Conservation (phyloP, 257 asterid species). For the Solanum pimpinellifolium region DNA sequence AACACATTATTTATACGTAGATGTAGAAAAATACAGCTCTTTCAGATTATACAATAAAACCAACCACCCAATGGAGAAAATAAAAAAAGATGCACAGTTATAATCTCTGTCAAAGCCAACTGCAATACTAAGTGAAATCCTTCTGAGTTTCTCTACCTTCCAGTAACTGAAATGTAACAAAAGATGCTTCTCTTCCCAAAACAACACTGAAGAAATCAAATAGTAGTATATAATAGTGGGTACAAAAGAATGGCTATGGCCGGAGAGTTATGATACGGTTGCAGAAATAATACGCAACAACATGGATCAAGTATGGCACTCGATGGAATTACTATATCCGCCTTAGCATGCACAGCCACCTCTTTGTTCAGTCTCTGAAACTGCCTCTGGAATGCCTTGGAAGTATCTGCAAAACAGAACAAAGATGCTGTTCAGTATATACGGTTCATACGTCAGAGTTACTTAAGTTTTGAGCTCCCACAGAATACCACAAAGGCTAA, state of each 20-base stretch:
- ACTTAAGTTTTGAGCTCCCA: neutral
- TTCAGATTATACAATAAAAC: neutral
- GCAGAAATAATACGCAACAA: neutral
- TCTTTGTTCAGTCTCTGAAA: slow-evolving; percentile 69
- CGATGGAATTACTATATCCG: neutral
- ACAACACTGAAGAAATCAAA: neutral
- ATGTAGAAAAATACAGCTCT: neutral
- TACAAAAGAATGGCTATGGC: slow-evolving; percentile 23
- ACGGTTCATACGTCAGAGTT: neutral
- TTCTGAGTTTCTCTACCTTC: neutral
- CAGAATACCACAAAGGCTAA: neutral
- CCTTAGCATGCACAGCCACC: slow-evolving; percentile 90
- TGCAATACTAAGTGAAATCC: neutral
- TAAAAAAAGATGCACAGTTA: neutral
- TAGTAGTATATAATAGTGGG: slow-evolving; percentile 1
- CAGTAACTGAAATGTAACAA: neutral
- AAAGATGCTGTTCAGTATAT: neutral
- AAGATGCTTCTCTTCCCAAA: neutral
- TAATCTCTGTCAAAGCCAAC: neutral
- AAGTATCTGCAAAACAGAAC: slow-evolving; percentile 54
- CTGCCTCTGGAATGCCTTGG: slow-evolving; percentile 73
- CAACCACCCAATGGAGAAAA: neutral
- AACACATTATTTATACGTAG: neutral
- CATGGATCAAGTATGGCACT: neutral
- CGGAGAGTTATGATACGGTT: neutral